Percentiles rank a stretch among this genome's conserved stretches.
phyloP scores from a whole-genome alignment of 2,329 filamentous ascomycete species.

The Neonectria sp. region DNA sequence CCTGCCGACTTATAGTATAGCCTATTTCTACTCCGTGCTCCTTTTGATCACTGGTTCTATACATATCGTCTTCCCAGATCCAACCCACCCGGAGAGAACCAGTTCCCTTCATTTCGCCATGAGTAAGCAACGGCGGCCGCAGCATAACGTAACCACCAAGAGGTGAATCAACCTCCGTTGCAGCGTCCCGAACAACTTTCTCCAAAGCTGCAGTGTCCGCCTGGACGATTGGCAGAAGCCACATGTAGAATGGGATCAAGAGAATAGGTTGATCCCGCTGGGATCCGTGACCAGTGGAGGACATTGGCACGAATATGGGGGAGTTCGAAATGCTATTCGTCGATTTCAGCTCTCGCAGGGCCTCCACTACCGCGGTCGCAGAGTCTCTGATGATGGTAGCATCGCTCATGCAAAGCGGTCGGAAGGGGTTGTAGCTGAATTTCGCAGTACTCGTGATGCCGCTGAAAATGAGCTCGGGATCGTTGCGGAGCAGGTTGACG shows the following conservation, averaged over 20 bases:
- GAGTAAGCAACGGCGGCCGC: constrained; percentile 11
- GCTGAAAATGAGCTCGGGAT: constrained; percentile 19
- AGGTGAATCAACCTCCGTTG: background rate
- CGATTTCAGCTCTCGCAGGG: constrained; percentile 12
- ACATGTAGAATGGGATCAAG: constrained; percentile 11
- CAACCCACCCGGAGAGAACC: constrained; percentile 11
- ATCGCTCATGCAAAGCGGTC: constrained; percentile 15
- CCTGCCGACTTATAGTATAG: constrained; percentile 12
- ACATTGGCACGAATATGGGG: constrained; percentile 18
- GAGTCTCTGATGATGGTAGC: constrained; percentile 19
- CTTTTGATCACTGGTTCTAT: background rate
- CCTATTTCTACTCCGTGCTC: constrained; percentile 11
- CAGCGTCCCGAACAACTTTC: constrained; percentile 10
- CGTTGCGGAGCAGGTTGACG: constrained; percentile 9
- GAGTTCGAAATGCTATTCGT: constrained; percentile 3
- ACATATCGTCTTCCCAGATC: constrained; percentile 13
- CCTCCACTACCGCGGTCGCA: constrained; percentile 2
- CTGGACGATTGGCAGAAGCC: constrained; percentile 16
- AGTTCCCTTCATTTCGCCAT: constrained; percentile 9
- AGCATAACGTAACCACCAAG: constrained; percentile 17
- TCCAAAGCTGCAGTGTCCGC: constrained; percentile 10
- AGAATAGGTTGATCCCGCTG: constrained; percentile 15
- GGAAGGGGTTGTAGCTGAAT: constrained; percentile 10
- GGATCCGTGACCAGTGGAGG: constrained; percentile 13
- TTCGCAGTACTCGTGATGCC: constrained; percentile 16